Evolutionary conservation across 768 basidiomycete genomes (phyloP).

Genomic region (Imleria badia): DNA sequence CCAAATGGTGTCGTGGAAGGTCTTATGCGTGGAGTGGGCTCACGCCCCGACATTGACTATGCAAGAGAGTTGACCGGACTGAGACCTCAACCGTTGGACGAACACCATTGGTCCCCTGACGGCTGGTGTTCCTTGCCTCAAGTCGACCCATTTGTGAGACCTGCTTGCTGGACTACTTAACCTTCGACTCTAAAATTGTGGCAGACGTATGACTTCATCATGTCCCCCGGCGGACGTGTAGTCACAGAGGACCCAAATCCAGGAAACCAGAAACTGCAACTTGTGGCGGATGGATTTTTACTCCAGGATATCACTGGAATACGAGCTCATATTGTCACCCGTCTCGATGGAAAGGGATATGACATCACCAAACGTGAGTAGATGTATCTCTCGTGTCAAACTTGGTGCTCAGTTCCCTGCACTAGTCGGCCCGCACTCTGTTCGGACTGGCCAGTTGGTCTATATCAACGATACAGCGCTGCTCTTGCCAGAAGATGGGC

Average conservation of each 20-base stretch:
- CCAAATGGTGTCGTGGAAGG: conserved; percentile 39
- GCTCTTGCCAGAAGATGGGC: conserved; percentile 34
- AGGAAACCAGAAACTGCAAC: conserved; percentile 58
- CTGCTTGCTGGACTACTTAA: neutral
- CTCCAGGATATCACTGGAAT: conserved; percentile 79
- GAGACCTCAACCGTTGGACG: conserved; percentile 47
- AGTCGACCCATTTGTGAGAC: conserved; percentile 65
- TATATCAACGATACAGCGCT: conserved; percentile 71
- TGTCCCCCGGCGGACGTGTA: conserved; percentile 54
- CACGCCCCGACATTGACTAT: conserved; percentile 78
- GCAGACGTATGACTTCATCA: conserved; percentile 81
- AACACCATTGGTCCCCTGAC: conserved; percentile 58
- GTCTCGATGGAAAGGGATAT: conserved; percentile 82
- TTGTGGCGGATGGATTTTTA: conserved; percentile 67
- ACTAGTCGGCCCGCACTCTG: conserved; percentile 78
- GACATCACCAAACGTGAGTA: conserved; percentile 78
- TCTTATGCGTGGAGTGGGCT: conserved; percentile 66
- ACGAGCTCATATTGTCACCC: conserved; percentile 71
- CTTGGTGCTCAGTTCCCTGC: conserved; percentile 4
- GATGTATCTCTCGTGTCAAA: neutral
- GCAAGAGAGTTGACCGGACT: conserved; percentile 67
- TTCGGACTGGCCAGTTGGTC: conserved; percentile 78
- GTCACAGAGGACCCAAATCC: conserved; percentile 72
- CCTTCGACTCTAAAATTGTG: neutral
- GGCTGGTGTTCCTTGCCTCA: conserved; percentile 78